These are phyloP conservation scores for Gossypium gossypioides DNA, from an alignment of 441 rosid genomes.

Conservation along the genomic window DNA sequence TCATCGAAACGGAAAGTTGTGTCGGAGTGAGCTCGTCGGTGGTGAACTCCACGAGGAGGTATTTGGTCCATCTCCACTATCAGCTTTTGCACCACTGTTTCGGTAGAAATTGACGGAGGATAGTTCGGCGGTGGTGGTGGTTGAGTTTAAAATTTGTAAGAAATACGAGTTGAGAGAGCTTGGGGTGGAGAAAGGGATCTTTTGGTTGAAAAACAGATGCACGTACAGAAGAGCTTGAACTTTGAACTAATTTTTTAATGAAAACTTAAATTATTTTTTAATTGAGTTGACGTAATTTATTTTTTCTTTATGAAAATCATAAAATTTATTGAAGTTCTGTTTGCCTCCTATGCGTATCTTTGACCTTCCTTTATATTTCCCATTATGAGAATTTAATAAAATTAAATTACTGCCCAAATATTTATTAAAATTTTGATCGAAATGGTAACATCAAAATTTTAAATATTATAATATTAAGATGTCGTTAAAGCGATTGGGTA, in stretches of 20 bases:
- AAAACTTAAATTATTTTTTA: background rate
- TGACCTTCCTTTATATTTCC: background rate
- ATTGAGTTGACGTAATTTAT: background rate
- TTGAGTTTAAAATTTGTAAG: background rate
- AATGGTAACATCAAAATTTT: too few species aligned
- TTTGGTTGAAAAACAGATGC: background rate
- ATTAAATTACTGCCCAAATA: too few species aligned
- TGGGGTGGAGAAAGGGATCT: background rate
- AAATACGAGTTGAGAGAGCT: background rate
- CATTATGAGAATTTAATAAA: too few species aligned
- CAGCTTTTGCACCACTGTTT: constrained; percentile 16
- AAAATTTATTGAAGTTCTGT: background rate
- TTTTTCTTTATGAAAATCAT: background rate
- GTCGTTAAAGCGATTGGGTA: too few species aligned
- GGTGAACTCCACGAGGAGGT: constrained; percentile 63
- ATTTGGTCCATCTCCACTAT: constrained; percentile 54
- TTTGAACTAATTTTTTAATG: background rate
- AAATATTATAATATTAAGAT: too few species aligned
- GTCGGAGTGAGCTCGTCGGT: constrained; percentile 88
- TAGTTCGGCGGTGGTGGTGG: background rate
- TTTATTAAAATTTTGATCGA: too few species aligned
- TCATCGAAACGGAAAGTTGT: constrained; percentile 83
- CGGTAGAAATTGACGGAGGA: background rate
- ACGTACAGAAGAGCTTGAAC: background rate
- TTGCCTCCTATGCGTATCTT: background rate